A percentile compares a stretch with the other conserved stretches of the same genome.
Conservation (phyloP, 2,329 filamentous ascomycete species). For the Claviceps capensis region DNA sequence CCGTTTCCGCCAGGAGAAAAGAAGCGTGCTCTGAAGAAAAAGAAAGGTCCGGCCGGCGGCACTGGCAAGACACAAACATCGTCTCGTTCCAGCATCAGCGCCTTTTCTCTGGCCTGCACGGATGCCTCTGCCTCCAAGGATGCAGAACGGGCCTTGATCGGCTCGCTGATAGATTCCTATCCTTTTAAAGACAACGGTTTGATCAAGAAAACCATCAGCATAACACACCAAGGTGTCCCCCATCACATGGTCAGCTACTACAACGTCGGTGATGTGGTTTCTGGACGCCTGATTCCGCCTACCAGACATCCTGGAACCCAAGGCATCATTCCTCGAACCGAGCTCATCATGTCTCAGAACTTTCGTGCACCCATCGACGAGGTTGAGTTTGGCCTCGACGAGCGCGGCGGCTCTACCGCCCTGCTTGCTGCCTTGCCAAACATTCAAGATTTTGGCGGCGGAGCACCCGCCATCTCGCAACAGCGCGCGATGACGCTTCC, state of each 20-base stretch:
- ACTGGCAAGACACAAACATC: constrained; percentile 20
- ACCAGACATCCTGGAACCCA: constrained; percentile 26
- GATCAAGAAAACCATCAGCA: constrained; percentile 86
- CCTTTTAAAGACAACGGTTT: constrained; percentile 71
- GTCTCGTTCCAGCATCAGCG: constrained; percentile 11
- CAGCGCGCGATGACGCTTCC: constrained; percentile 15
- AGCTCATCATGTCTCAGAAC: constrained; percentile 48
- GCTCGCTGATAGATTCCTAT: constrained; percentile 81
- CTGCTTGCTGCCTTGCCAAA: constrained; percentile 6
- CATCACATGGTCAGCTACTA: constrained; percentile 90
- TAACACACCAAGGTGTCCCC: constrained; percentile 57
- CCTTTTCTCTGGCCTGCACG: constrained; percentile 4
- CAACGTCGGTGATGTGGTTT: constrained; percentile 62
- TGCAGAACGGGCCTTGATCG: constrained; percentile 41
- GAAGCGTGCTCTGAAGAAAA: constrained; percentile 67
- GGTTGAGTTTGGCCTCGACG: constrained; percentile 23
- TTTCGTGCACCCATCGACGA: constrained; percentile 55
- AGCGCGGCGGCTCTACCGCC: constrained; percentile 1
- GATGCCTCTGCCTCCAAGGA: constrained; percentile 13
- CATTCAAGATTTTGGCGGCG: constrained; percentile 6
- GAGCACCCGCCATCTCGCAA: constrained; percentile 11
- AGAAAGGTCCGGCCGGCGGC: constrained; percentile 26
- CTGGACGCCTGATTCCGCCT: constrained; percentile 44
- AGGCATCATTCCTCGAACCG: constrained; percentile 38
- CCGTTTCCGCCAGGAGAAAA: constrained; percentile 73